Conservation (phyloP, 176 grass and related monocot species). For the maize (Zea mays) region Zm-B73-REFERENCE-NAM-5.0 NC_050097.1:193035501-193036000, state of each 20-base stretch:
- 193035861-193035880: not conserved
- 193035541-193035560: slow-evolving; percentile 42
- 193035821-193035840: slow-evolving; percentile 58
- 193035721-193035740: not conserved
- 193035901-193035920: not conserved
- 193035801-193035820: slow-evolving; percentile 46
- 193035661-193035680: too few species aligned
- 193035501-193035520: slow-evolving; percentile 23
- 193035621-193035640: slow-evolving; percentile 56
- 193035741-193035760: not conserved
- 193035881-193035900: not conserved
- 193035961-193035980: not conserved
- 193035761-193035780: slow-evolving; percentile 18
- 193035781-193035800: slow-evolving; percentile 51
- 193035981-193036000: not conserved
- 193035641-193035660: too few species aligned
- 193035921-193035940: not conserved
- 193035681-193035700: not conserved
- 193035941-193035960: not conserved
- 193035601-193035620: slow-evolving; percentile 49
- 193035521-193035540: slow-evolving; percentile 53
- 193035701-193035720: not conserved
- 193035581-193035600: slow-evolving; percentile 2
- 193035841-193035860: slow-evolving; percentile 45
- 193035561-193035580: slow-evolving; percentile 28